A percentile compares a stretch with the other conserved stretches of the same genome.
Conservation (phyloP, 306 rosid species). For the Pachyrhizus erosus region DNA sequence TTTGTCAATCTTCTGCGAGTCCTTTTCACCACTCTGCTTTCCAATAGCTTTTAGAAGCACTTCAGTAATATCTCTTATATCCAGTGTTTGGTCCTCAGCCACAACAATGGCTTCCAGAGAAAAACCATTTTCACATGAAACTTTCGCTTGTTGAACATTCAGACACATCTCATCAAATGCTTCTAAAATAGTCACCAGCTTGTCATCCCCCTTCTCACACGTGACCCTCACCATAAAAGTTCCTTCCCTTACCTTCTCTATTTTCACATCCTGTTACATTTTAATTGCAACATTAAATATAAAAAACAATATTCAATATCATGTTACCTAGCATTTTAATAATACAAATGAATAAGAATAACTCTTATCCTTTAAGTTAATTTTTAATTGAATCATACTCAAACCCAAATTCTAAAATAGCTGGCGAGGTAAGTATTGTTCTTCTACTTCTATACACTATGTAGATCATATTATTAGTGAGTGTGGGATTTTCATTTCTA, state of each 20-base stretch:
- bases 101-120: conserved; percentile 72
- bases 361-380: background rate
- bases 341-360: background rate
- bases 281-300: background rate
- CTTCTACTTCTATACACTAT: background rate
- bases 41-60: conserved; percentile 59
- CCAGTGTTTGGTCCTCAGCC: conserved; percentile 54
- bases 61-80: conserved; percentile 53
- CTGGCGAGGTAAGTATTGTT: background rate
- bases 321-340: background rate
- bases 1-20: conserved; percentile 13
- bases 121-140: conserved; percentile 67
- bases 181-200: conserved; percentile 69
- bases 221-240: conserved; percentile 58
- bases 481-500: background rate
- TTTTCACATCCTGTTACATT: conserved; percentile 67
- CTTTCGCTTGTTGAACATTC: conserved; percentile 70
- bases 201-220: conserved; percentile 66
- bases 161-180: conserved; percentile 72
- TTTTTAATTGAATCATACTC: background rate
- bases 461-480: background rate
- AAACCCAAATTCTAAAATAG: background rate
- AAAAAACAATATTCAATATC: background rate
- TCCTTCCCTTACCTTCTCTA: conserved; percentile 67
- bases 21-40: conserved; percentile 27